Evolutionary conservation across 768 basidiomycete species (phyloP), one percentile per base, ranked within the genome.

Genomic region (Tulasnella sp.): DNA sequence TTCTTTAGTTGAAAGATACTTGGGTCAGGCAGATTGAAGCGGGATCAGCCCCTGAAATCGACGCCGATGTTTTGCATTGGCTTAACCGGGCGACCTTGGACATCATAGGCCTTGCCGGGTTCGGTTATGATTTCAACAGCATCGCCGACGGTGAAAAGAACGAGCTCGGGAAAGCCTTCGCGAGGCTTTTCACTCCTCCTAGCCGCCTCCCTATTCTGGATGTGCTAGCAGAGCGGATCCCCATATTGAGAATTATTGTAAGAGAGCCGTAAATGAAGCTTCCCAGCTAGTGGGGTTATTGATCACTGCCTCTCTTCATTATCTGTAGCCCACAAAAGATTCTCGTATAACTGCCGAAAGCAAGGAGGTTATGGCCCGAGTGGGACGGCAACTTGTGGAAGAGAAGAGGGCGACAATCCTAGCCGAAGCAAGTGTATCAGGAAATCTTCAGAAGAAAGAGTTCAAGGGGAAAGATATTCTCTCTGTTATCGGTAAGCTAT

Each of bases 391-490:
- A 45, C 67, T 80, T n/a, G 78, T 80, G n/a, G 64, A 73, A 54
- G 83, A 84, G 12, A 81, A 84, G 82, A 82, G 83, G 76, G 80
- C 81, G n/a, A 79, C 71, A 14, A 71, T 77, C 29, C 67, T 75
- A 5, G 69, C n/a, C 2, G 73, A 39, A 25, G 34, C 70, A 12
- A 38, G 36, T 9, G 38, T 75, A 22, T 77, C 42, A 29, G 77
- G 78, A 34, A 77, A 25, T 34, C 17, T 71, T 3, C 15, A 71
- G 1, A 71, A 29, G 14, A 34, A 77, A 36, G 49, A 39, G 8
- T 52, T 72, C 22, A 69, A 78, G 0, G 84, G 84, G 25, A 85
- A 88, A 22, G 91, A 91, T 82, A 80, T 92, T 3, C 83, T 92
- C 3, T 88, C 88, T 0, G 79, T 91, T 36, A 83, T 92, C 3